Percentiles rank a stretch among this genome's conserved stretches.
Evolutionary conservation across 2,329 filamentous ascomycete genomes (phyloP).

Genomic region (Fusarium oxysporum): DNA sequence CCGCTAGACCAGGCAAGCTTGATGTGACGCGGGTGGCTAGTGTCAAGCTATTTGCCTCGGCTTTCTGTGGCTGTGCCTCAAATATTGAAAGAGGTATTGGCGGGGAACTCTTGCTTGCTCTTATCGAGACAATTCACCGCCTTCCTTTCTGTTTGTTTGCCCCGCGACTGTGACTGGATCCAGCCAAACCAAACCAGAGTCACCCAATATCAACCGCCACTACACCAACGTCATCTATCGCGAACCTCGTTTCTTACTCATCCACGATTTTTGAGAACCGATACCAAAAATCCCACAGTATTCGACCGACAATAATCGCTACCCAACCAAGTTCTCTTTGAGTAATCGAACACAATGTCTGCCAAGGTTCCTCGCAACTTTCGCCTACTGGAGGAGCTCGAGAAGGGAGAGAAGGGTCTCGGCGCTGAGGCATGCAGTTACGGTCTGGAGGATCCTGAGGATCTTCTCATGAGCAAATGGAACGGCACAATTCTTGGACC

Average conservation of each 20-base stretch:
- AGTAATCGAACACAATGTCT: slow-evolving; percentile 44
- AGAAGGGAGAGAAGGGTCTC: slow-evolving; percentile 98
- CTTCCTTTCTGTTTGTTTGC: slow-evolving; percentile 34
- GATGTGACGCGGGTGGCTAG: slow-evolving; percentile 26
- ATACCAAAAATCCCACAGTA: background rate
- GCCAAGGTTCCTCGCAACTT: slow-evolving; percentile 92
- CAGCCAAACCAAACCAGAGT: slow-evolving; percentile 14
- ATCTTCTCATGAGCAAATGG: slow-evolving; percentile 98
- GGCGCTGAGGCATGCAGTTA: slow-evolving; percentile 98
- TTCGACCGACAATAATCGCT: background rate
- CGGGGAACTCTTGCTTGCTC: slow-evolving; percentile 19
- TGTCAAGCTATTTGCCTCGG: background rate
- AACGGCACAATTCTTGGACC: slow-evolving; percentile 97
- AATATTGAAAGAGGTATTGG: slow-evolving; percentile 6
- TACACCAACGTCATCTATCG: slow-evolving; percentile 34
- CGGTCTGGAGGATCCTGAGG: slow-evolving; percentile 91
- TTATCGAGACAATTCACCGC: slow-evolving; percentile 23
- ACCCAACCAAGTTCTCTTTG: background rate
- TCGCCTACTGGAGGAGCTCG: slow-evolving; percentile 93
- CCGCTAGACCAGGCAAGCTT: slow-evolving; percentile 22
- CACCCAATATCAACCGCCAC: slow-evolving; percentile 32
- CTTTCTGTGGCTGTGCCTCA: slow-evolving; percentile 16
- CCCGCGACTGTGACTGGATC: slow-evolving; percentile 34
- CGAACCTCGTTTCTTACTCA: slow-evolving; percentile 16
- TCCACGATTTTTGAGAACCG: background rate